Base-by-base conservation (phyloP, 768 basidiomycete species). In the Lentinus brumalis region DNA sequence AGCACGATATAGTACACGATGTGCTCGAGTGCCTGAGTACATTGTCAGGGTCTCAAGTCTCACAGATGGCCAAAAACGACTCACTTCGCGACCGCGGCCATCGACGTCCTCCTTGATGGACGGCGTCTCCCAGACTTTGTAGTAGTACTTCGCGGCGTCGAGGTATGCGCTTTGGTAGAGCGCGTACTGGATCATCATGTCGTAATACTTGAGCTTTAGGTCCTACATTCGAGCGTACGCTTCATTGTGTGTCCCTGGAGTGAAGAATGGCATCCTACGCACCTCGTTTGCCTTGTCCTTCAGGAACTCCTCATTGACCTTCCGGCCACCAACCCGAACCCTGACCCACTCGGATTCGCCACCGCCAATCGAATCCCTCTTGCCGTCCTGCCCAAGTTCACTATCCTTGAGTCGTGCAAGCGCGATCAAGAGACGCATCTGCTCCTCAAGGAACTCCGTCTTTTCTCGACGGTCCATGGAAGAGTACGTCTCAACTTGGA, bases 401-500 rank as follows among this genome's bases (percentile, higher is more conserved):
- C 77, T 76, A 65, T 94, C 92, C 76, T 92, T 94, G 67, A 84
- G 74, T 54, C 85, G 81, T 30, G 92, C 92, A 39, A 94, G 85
- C 44, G 84, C 80, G 53, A 92, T 85, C 69, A 96, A 79, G 53
- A 98, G 74, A 59, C 97, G 83, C 94, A 99, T 98, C 75, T 98
- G 97, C 75, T 98, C 96, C 46, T 98, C 77, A 66, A 99, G 92
- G 70, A 99, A 98, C 73, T 98, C 94, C 4, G 94, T 97, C 82
- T 99, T 99, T 75, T 99, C 97, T 70, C 91, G 79, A 61, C 95
- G 87, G 65, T 98, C 94, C 97, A 99, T 98, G 6, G 93, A 94
- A 14, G 96, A 98, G 73, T 98, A 99, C 1, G 97, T 98, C 76
- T 99, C 97, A 41, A 99, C 96, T 78, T 98, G 96, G 2, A 99